Percentiles rank a stretch among this genome's conserved stretches.
Evolutionary conservation across 495 filamentous ascomycete species (phyloP).

Genomic region (Penicillium coprophilum): DNA sequence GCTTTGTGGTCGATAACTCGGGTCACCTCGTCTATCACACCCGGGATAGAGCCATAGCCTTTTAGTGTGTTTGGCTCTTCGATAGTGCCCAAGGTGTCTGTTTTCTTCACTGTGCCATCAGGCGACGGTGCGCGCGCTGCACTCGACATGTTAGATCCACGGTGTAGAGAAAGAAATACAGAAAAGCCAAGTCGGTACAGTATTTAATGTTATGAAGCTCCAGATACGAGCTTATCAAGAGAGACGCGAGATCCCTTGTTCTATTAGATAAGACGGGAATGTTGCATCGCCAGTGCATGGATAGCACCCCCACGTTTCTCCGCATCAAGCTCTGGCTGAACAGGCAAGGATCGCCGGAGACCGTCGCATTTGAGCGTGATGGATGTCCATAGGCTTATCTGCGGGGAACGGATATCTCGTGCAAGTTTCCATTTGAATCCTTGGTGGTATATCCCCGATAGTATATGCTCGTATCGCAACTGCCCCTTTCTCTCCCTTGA

Average conservation of each 20-base stretch:
- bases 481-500: neutral
- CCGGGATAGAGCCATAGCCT: constrained; percentile 31
- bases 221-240: constrained; percentile 15
- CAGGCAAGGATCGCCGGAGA: constrained; percentile 14
- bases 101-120: constrained; percentile 24
- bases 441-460: neutral
- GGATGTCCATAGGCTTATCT: constrained; percentile 4
- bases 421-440: neutral
- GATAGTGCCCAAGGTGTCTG: constrained; percentile 17
- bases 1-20: constrained; percentile 47
- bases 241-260: constrained; percentile 21
- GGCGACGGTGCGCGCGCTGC: constrained; percentile 12
- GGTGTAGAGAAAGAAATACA: neutral
- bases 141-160: constrained; percentile 18
- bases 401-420: neutral
- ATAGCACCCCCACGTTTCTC: constrained; percentile 31
- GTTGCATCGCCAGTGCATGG: constrained; percentile 22
- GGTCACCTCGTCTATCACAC: constrained; percentile 37
- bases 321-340: constrained; percentile 15
- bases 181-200: neutral
- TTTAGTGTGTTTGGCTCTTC: constrained; percentile 35
- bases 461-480: neutral
- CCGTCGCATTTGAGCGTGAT: constrained; percentile 21
- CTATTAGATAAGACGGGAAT: constrained; percentile 18
- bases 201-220: neutral